Percentiles rank a stretch among this genome's conserved stretches.
These are phyloP conservation scores for Pseudogymnoascus sp. DNA, from an alignment of 2,329 filamentous ascomycete species.

Conservation along the genomic window DNA sequence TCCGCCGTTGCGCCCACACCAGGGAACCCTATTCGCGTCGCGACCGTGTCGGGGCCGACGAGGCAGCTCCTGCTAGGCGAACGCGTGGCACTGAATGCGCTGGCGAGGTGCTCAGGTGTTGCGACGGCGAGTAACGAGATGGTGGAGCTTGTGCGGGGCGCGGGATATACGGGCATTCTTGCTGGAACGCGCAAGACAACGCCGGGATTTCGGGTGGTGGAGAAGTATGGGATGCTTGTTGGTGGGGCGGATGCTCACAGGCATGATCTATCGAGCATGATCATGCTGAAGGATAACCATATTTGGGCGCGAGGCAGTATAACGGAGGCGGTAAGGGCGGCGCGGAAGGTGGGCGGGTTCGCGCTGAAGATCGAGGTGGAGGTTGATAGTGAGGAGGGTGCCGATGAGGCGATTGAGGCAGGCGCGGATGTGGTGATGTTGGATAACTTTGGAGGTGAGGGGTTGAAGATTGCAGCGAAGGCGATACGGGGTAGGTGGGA, in stretches of 20 bases:
- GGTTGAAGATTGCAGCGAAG: conserved; percentile 66
- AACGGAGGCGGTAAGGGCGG: conserved; percentile 74
- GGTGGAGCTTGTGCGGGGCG: conserved; percentile 49
- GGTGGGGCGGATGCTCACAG: conserved; percentile 88
- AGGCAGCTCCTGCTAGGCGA: conserved; percentile 77
- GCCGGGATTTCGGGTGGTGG: conserved; percentile 87
- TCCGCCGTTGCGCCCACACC: conserved; percentile 53
- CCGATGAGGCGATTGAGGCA: conserved; percentile 82
- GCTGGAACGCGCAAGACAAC: conserved; percentile 96
- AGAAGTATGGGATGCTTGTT: conserved; percentile 97
- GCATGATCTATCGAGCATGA: conserved; percentile 89
- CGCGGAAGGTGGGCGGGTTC: conserved; percentile 80
- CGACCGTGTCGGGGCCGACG: conserved; percentile 79
- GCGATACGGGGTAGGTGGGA: conserved; percentile 76
- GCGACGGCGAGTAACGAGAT: conserved; percentile 61
- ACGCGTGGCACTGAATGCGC: conserved; percentile 82
- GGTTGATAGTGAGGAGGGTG: conserved; percentile 80
- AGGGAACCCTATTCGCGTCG: conserved; percentile 52
- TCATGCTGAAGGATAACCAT: conserved; percentile 99
- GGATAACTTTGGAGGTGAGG: conserved; percentile 84
- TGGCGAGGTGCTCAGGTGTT: conserved; percentile 86
- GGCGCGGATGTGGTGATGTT: conserved; percentile 96
- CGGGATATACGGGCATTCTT: conserved; percentile 76
- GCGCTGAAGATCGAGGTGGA: conserved; percentile 94
- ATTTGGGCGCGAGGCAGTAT: conserved; percentile 89